Evolutionary conservation across 2,329 filamentous ascomycete genomes (phyloP).

Genomic region (Penicillium olsonii): DNA sequence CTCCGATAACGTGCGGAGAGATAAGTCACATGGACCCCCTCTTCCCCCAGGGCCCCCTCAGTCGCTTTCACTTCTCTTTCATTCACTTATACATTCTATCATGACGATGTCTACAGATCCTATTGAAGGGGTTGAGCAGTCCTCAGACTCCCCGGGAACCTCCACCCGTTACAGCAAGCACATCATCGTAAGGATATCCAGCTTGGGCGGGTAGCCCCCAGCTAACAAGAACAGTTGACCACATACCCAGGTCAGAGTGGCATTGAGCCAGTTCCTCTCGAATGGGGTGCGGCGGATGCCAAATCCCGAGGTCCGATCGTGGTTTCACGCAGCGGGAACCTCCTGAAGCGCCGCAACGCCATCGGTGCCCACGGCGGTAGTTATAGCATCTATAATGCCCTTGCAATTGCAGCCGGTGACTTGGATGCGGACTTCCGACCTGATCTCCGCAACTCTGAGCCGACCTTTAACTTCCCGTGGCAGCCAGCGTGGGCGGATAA

Average conservation of each 20-base stretch:
- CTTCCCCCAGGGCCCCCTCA: background rate
- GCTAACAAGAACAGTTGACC: constrained; percentile 51
- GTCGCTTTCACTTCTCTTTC: background rate
- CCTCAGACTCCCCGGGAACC: constrained; percentile 20
- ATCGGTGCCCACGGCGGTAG: constrained; percentile 80
- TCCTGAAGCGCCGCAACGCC: constrained; percentile 47
- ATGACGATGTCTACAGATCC: constrained; percentile 26
- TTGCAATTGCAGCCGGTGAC: constrained; percentile 89
- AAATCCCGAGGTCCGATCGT: constrained; percentile 80
- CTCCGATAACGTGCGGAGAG: constrained; percentile 33
- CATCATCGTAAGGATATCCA: constrained; percentile 31
- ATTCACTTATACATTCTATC: background rate
- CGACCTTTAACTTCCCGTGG: constrained; percentile 83
- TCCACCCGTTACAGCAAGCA: constrained; percentile 35
- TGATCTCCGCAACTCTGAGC: constrained; percentile 83
- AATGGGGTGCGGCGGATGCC: constrained; percentile 81
- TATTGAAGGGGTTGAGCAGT: constrained; percentile 9
- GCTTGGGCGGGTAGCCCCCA: background rate
- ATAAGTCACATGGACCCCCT: constrained; percentile 26
- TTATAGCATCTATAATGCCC: constrained; percentile 92
- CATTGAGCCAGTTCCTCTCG: constrained; percentile 84
- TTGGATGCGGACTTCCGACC: constrained; percentile 78
- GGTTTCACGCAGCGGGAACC: constrained; percentile 56
- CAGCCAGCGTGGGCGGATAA: constrained; percentile 86
- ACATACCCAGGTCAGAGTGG: constrained; percentile 94